phyloP scores from a whole-genome alignment of 75 land plant species.

The Picea glauca region DNA sequence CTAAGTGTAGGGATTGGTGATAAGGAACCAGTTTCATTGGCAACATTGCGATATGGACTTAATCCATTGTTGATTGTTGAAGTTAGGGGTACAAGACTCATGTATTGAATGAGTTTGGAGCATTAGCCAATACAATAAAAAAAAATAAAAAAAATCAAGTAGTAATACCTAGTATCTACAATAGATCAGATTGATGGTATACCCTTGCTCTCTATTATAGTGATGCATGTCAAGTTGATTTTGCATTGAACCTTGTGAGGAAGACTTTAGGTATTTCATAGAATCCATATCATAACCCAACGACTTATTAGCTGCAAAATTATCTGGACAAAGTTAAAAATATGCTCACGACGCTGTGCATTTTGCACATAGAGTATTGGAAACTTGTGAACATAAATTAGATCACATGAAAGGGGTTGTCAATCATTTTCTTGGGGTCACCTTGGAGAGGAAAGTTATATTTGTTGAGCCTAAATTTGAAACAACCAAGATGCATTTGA shows the following conservation, averaged over 20 bases:
- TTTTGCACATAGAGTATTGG: constrained; percentile 41
- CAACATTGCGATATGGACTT: too few relatives aligned
- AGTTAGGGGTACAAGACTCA: too few relatives aligned
- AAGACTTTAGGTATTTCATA: constrained; percentile 37
- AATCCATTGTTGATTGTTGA: too few relatives aligned
- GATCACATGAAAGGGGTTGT: constrained; percentile 43
- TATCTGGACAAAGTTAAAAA: constrained; percentile 32
- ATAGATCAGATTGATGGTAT: constrained; percentile 83
- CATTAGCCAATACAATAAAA: too few relatives aligned
- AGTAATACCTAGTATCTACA: constrained; percentile 19
- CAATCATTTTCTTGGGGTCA: constrained; percentile 49
- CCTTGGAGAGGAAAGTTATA: constrained; percentile 47
- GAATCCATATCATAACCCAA: constrained; percentile 24
- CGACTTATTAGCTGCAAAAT: constrained; percentile 62
- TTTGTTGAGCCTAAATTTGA: constrained; percentile 32
- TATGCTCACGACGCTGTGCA: constrained; percentile 44
- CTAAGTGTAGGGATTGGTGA: background rate
- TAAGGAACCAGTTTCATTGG: background rate
- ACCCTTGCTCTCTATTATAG: constrained; percentile 82
- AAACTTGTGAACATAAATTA: constrained; percentile 2
- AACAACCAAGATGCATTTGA: constrained; percentile 28
- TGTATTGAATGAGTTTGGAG: too few relatives aligned
- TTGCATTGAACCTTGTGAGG: constrained; percentile 62
- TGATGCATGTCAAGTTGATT: constrained; percentile 45
- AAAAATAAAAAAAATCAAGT: too few relatives aligned